Base-by-base conservation (phyloP, 1,284 basidiomycete genomes). In the Athelia sp. region DNA sequence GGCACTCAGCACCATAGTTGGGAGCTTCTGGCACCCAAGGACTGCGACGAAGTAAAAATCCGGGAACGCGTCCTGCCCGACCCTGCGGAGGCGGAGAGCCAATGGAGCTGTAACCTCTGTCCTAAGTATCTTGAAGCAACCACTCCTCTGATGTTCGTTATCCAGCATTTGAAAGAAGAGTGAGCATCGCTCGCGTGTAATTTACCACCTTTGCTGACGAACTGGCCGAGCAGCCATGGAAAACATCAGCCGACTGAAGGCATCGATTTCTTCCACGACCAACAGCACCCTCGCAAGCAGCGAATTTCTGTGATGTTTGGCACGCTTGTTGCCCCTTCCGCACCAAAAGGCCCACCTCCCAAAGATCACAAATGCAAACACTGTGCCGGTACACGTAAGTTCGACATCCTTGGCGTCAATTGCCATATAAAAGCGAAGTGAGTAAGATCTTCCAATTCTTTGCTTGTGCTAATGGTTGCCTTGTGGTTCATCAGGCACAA, bases 261-360 rank as follows among this genome's bases (percentile, higher is more conserved):
- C 4, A 21, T 44, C 19, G 43, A 44, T n/a, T 44, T 44, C 18
- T 44, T 44, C 43, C 17, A 44, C 43, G n/a, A 23, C 19, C 43
- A 22, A 21, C 24, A 22, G 6, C 8, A 6, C 14, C 36, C 17
- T 18, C 15, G 4, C 19, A 9, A 21, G 22, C 18, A 9, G 43
- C 36, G 36, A 6, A 21, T n/a, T n/a, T n/a, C 4, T 6, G 43
- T 44, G 4, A 9, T 8, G 10, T 44, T 22, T 26, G 43, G 43
- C 15, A 40, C 36, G 9, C 43, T 6, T 18, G 11, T 19, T 13
- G 40, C 40, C n/a, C n/a, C 26, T 29, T 29, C 26, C 26, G 26
- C 4, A 29, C 26, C 26, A 29, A 29, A 44, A 44, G n/a, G 36
- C n/a, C 43, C 43, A 44, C n/a, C n/a, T 40, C 4, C 6, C 17